These are phyloP conservation scores for Filosporella fistucella DNA, from an alignment of 495 filamentous ascomycete genomes.

Conservation along the genomic window DNA sequence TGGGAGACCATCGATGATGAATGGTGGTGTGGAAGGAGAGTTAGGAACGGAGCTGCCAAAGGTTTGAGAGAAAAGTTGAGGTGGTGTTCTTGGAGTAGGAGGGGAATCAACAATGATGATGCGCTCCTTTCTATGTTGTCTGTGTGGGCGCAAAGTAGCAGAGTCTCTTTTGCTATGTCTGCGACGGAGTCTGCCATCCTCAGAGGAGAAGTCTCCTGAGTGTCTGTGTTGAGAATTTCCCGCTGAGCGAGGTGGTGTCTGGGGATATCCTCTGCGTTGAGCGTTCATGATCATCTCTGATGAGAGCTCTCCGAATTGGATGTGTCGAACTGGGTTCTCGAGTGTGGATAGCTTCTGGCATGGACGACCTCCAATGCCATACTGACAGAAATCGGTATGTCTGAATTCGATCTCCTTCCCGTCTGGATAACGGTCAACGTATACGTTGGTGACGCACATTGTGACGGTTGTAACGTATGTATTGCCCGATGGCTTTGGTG, in stretches of 20 bases:
- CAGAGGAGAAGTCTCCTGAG: neutral
- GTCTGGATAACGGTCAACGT: slow-evolving; percentile 22
- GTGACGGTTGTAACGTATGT: slow-evolving; percentile 13
- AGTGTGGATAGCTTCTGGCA: slow-evolving; percentile 17
- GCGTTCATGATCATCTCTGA: slow-evolving; percentile 19
- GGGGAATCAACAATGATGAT: slow-evolving; percentile 25
- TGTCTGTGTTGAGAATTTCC: slow-evolving; percentile 8
- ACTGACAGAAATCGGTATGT: slow-evolving; percentile 16
- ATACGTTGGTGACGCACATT: slow-evolving; percentile 26
- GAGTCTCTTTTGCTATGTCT: slow-evolving; percentile 1
- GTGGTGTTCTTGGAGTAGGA: slow-evolving; percentile 23
- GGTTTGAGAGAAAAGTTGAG: slow-evolving; percentile 5
- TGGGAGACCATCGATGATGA: slow-evolving; percentile 3
- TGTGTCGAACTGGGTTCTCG: slow-evolving; percentile 20
- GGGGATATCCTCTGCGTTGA: slow-evolving; percentile 6
- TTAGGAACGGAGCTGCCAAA: slow-evolving; percentile 17
- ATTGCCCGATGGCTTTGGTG: slow-evolving; percentile 1
- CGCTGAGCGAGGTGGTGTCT: slow-evolving; percentile 18
- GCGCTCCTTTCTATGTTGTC: slow-evolving; percentile 19
- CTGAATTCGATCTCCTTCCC: slow-evolving; percentile 12
- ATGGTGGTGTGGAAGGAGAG: slow-evolving; percentile 13
- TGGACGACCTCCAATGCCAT: slow-evolving; percentile 16
- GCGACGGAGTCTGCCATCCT: neutral
- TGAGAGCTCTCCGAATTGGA: slow-evolving; percentile 20
- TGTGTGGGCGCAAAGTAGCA: slow-evolving; percentile 6